Conservation (phyloP, 2,329 filamentous ascomycete genomes). For the Seiridium cupressi region DNA sequence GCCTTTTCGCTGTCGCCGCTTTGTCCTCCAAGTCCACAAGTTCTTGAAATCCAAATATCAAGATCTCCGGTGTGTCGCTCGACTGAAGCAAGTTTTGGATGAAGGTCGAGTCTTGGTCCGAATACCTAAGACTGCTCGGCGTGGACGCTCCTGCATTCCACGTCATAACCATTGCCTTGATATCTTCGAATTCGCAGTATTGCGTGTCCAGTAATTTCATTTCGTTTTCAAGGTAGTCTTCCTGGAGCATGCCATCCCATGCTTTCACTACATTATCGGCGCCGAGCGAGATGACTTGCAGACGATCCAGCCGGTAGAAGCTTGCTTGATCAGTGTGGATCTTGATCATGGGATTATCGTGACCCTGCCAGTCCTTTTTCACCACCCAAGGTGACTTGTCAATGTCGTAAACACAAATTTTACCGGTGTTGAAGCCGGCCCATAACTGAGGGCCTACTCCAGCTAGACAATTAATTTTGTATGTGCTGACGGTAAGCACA, state of each 20-base stretch:
- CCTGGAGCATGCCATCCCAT: conserved; percentile 91
- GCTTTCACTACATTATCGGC: conserved; percentile 79
- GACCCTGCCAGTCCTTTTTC: conserved; percentile 93
- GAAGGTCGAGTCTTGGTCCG: conserved; percentile 70
- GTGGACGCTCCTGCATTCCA: conserved; percentile 98
- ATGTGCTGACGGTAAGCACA: conserved; percentile 82
- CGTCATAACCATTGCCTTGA: conserved; percentile 79
- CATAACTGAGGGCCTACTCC: conserved; percentile 82
- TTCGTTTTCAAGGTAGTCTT: conserved; percentile 88
- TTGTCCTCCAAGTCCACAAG: conserved; percentile 98
- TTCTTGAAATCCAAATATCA: conserved; percentile 97
- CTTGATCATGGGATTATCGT: conserved; percentile 77
- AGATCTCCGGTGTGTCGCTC: conserved; percentile 80
- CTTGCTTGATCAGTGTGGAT: conserved; percentile 78
- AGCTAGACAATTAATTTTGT: conserved; percentile 88
- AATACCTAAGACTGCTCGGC: conserved; percentile 75
- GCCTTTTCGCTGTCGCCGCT: conserved; percentile 91
- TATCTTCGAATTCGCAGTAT: conserved; percentile 82
- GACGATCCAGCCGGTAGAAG: conserved; percentile 78
- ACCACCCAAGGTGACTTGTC: conserved; percentile 79
- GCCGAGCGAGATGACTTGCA: conserved; percentile 84
- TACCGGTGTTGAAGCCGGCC: conserved; percentile 93
- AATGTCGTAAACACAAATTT: conserved; percentile 90
- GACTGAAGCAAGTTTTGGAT: conserved; percentile 76
- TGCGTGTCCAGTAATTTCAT: conserved; percentile 83